Percentiles rank a stretch among this genome's conserved stretches.
phyloP scores from a whole-genome alignment of 2,329 filamentous ascomycete genomes.

The Orbilia brochopaga region DNA sequence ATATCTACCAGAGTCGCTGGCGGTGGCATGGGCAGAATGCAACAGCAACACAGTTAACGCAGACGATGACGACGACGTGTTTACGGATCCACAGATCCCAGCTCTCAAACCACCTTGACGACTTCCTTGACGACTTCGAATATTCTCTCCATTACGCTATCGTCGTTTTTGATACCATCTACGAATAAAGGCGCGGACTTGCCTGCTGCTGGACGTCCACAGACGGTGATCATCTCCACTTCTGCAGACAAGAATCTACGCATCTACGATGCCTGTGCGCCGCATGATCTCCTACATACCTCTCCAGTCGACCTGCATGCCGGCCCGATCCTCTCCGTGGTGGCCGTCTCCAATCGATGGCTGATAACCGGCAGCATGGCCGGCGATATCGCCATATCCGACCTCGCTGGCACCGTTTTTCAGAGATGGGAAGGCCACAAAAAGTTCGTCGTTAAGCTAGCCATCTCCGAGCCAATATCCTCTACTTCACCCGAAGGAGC shows the following conservation, averaged over 20 bases:
- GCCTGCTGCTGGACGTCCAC: conserved; percentile 2
- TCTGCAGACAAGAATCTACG: conserved; percentile 61
- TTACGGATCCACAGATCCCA: too few species aligned
- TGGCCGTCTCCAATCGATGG: conserved; percentile 45
- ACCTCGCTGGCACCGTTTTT: conserved; percentile 31
- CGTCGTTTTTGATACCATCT: conserved; percentile 51
- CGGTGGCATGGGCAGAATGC: neutral
- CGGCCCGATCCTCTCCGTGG: conserved; percentile 53
- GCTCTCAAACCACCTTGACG: conserved; percentile 15
- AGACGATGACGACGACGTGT: too few species aligned
- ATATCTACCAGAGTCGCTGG: neutral
- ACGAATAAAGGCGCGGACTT: conserved; percentile 55
- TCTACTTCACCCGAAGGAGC: neutral
- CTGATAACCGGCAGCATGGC: conserved; percentile 53
- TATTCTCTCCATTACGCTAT: conserved; percentile 59
- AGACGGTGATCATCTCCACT: conserved; percentile 53
- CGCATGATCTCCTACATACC: conserved; percentile 44
- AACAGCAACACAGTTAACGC: too few species aligned
- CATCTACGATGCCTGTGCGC: conserved; percentile 57
- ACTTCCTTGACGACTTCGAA: conserved; percentile 58
- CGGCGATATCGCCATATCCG: conserved; percentile 50
- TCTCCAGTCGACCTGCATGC: conserved; percentile 42
- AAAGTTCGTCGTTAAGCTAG: conserved; percentile 54
- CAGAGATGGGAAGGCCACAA: conserved; percentile 43
- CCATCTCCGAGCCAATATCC: conserved; percentile 27